Base-by-base conservation (phyloP, 306 rosid genomes). In the Oemleria cerasiformis region DNA sequence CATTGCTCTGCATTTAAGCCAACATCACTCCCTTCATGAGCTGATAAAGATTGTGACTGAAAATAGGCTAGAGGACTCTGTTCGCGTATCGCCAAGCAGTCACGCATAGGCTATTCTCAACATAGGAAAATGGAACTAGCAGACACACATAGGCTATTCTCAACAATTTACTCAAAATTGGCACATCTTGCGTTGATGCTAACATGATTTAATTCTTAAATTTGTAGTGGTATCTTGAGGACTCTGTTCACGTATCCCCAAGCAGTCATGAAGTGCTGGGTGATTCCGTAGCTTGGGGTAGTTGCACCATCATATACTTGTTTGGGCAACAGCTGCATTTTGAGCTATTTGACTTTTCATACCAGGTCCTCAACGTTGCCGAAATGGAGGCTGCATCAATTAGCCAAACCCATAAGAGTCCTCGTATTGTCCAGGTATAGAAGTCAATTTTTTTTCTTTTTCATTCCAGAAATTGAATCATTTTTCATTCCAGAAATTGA, bases 211-310 rank as follows among this genome's bases (percentile, higher is more conserved):
- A 75, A 59, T 78, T 63, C 72, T 70, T 79, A 81, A 70, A 66
- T n/a, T 78, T 77, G 65, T 54, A 93, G 97, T 96, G 95, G 75
- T 88, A 91, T 72, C 74, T 93, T 65, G 98, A 93, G 79, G 98
- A 91, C 83, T 87, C 89, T 69, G 82, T 78, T 53, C 92, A 84
- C 57, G 83, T 74, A 81, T 68, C 84, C 62, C 81, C 97, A 80
- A 86, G 72, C 81, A 86, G 80, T 80, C 88, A 77, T 59, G 96
- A 91, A 80, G 75, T 74, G 85, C 87, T 93, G 71, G 98, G 98
- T 72, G 98, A 93, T 80, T 93, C 98, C 51, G 85, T 88, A n/a
- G 97, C 98, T 50, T 93, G 98, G 98, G 98, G 98, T 30, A 97
- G 94, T 72, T 93, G 98, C 87, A 93, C 98, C 75, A 79, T 93